These are phyloP conservation scores for Aureobasidium pullulans DNA, from an alignment of 2,329 filamentous ascomycete species.

Conservation along the genomic window DNA sequence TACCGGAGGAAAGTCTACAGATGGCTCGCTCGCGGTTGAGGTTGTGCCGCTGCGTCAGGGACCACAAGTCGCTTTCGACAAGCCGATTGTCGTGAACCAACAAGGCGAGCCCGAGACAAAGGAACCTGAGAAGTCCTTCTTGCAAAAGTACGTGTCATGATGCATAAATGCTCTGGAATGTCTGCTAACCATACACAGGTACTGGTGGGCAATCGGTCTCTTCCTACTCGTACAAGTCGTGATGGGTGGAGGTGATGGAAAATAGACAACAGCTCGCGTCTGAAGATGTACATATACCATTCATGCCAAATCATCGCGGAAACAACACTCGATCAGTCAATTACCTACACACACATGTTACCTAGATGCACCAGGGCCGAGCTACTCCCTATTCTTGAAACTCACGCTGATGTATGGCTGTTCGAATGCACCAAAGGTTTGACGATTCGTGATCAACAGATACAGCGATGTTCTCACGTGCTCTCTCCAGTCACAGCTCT, in stretches of 20 bases:
- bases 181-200: constrained; percentile 29
- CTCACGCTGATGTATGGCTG: too few relatives aligned
- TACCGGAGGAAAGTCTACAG: constrained; percentile 12
- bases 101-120: constrained; percentile 44
- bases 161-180: not conserved
- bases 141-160: constrained; percentile 40
- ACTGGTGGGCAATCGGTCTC: constrained; percentile 44
- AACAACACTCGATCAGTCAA: too few relatives aligned
- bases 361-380: too few relatives aligned
- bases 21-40: constrained; percentile 30
- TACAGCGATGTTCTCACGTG: too few relatives aligned
- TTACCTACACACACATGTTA: too few relatives aligned
- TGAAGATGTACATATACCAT: not conserved
- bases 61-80: constrained; percentile 41
- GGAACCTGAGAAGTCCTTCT: constrained; percentile 42
- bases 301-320: not conserved
- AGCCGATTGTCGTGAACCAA: constrained; percentile 49
- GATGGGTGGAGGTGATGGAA: constrained; percentile 31
- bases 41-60: constrained; percentile 33
- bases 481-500: too few relatives aligned
- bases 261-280: not conserved
- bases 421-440: too few relatives aligned
- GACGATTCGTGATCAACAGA: too few relatives aligned
- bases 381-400: too few relatives aligned
- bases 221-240: constrained; percentile 42